Base-by-base conservation (phyloP, 192 early-diverging fungal species). In the Obelidium mucronatum region DNA sequence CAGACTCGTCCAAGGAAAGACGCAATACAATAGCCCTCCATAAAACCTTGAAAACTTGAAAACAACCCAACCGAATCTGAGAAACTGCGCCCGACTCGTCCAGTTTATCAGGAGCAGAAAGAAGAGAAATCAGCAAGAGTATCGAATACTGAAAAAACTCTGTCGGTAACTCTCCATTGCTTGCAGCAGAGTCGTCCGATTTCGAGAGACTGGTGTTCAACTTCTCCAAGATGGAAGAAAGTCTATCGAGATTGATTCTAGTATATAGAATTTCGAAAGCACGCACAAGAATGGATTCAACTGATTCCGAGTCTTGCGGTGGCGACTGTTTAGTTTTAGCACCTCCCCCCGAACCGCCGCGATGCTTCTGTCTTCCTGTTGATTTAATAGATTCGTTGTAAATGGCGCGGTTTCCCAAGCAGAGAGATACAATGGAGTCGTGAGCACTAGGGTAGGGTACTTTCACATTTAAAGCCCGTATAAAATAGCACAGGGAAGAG, bases 241-340 rank as follows among this genome's bases (percentile, higher is more conserved):
- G 24, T 35, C 22, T 39, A 37, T 39, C 62, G 11, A 40, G 4
- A n/a, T 78, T 83, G 67, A 84, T 79, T 34, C 65, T 52, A 24
- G 79, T 84, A 56, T 55, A 81, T 11, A 78, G 52, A 33, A 81
- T 75, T 42, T 81, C 80, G 42, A 79, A 79, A 8, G 77, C 37
- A 13, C 79, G 59, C n/a, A 81, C 34, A 53, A 80, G 56, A 8
- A 63, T 39, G 0, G 24, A 55, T 52, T 68, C 72, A 4, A 61
- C 5, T 34, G 4, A 17, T 26, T 67, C 54, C 2, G 11, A 31
- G 5, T 34, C 6, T 30, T 56, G 30, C 2, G 2, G 3, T 13
- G 69, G 24, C n/a, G 55, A 2, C 54, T 54, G 3, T 69, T 33
- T 69, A 4, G 17, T 8, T 28, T 69, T 26, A 48, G n/a, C 19